Base-by-base conservation (phyloP, 108 stramenopile species). In the Chaetoceros muelleri region DNA sequence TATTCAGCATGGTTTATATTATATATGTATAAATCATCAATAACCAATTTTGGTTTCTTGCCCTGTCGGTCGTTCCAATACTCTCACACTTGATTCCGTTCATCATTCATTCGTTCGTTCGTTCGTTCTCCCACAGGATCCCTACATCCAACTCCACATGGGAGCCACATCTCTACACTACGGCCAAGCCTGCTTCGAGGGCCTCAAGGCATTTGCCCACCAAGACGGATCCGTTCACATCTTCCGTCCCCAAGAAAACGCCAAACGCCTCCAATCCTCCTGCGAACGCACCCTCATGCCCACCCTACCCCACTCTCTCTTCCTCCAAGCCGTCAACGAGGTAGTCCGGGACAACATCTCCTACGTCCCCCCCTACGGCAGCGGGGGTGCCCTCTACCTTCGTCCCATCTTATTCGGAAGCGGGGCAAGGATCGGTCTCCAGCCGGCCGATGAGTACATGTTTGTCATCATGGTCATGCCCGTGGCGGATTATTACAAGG, bases 401-500 rank as follows among this genome's bases (percentile, higher is more conserved):
- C 82, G 98, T 27, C 98, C 98, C 0, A 74, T 97, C 22, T 72
- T 97, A 18, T 94, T 96, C 71, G 98, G 98, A 22, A 76, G 87
- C 17, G 96, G 98, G 0, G 81, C 95, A 19, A 84, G 94, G 21
- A 94, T 97, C 52, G 96, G 98, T 34, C 78, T 99, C 50, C 93
- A 95, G 60, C 96, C 96, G 24, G 80, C 95, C n/a, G 95, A 96
- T 53, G 96, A 97, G 68, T 99, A 96, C 76, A 93, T 93, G 3
- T 90, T 99, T 53, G 59, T 94, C 48, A 85, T 95, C 47, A 66
- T 96, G 65, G 93, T 89, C 31, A 90, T 93, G 24, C 98, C 98
- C 30, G 98, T 96, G 17, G 96, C 94, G 31, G 95, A 96, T 65
- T 99, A 97, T 70, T 99, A 99, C 86, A 94, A 95, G 78, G 98